phyloP scores from a whole-genome alignment of 225 moss, liverwort and hornwort genomes.

The Marchantia polymorpha region DNA sequence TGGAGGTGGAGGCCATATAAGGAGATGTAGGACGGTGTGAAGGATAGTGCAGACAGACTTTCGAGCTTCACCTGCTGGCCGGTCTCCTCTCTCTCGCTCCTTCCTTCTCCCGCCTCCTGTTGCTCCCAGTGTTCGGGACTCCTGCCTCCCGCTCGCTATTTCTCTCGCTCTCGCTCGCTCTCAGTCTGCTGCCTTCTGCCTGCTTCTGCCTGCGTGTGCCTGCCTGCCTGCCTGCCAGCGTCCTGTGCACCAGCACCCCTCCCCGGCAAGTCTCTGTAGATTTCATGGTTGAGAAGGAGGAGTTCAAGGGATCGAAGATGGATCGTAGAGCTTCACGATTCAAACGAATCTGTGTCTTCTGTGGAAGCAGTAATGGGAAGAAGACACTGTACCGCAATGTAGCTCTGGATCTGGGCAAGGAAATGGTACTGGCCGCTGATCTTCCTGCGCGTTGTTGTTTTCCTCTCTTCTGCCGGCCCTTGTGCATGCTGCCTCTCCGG shows the following conservation, averaged over 20 bases:
- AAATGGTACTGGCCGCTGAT: slow-evolving; percentile 38
- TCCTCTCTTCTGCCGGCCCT: not conserved
- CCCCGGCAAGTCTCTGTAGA: not conserved
- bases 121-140: not conserved
- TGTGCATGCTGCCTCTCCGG: not conserved
- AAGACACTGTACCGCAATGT: slow-evolving; percentile 49
- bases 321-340: slow-evolving; percentile 46
- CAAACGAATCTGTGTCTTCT: slow-evolving; percentile 50
- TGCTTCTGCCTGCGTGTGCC: not conserved
- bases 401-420: slow-evolving; percentile 48
- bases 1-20: slow-evolving; percentile 13
- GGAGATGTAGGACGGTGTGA: slow-evolving; percentile 29
- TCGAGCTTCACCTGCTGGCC: slow-evolving; percentile 9
- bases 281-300: slow-evolving; percentile 36
- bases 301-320: slow-evolving; percentile 34
- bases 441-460: no score
- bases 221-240: not conserved
- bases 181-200: no score
- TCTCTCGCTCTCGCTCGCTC: no score
- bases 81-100: not conserved
- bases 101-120: not conserved
- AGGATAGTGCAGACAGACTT: slow-evolving; percentile 10
- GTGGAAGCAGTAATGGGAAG: slow-evolving; percentile 46
- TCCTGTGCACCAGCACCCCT: no score
- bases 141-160: not conserved